Evolutionary conservation across 345 rosid genomes (phyloP).

Genomic region (Erysimum cheiranthoides): DNA sequence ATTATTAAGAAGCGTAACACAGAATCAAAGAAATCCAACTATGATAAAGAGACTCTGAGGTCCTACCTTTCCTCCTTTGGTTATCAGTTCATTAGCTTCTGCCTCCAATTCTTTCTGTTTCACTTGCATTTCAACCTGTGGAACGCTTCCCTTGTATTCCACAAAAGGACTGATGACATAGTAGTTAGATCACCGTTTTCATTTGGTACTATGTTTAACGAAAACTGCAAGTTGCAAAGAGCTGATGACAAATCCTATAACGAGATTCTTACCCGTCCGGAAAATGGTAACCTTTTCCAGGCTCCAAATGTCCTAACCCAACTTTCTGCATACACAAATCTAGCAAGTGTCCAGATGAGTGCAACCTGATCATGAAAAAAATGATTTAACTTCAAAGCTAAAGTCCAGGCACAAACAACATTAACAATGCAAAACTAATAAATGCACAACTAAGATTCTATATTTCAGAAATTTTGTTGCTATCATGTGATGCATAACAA

Average conservation of each 20-base stretch:
- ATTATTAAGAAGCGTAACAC: conserved; percentile 9
- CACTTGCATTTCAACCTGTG: conserved; percentile 58
- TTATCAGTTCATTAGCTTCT: conserved; percentile 70
- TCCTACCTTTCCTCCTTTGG: conserved; percentile 71
- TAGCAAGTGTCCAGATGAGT: conserved; percentile 89
- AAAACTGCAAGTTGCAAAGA: conserved; percentile 5
- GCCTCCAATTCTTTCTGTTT: conserved; percentile 66
- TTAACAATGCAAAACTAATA: not conserved
- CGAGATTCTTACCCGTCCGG: conserved; percentile 69
- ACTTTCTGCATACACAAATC: conserved; percentile 65
- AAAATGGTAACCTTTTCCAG: conserved; percentile 88
- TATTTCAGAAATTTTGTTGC: not conserved
- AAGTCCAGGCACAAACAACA: not conserved
- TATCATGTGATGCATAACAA: conserved; percentile 9
- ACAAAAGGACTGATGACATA: conserved; percentile 66
- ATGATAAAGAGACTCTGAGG: not conserved
- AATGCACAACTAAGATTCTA: not conserved
- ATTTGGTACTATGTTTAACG: not conserved
- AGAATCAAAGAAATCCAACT: not conserved
- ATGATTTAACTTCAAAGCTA: not conserved
- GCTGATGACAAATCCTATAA: not conserved
- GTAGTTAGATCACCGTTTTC: not conserved
- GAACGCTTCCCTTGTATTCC: conserved; percentile 73
- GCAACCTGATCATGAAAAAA: conserved; percentile 58
- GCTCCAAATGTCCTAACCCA: conserved; percentile 72